Conservation (phyloP, 2,329 filamentous ascomycete species). For the Scopulariopsis brevicaulis region DNA sequence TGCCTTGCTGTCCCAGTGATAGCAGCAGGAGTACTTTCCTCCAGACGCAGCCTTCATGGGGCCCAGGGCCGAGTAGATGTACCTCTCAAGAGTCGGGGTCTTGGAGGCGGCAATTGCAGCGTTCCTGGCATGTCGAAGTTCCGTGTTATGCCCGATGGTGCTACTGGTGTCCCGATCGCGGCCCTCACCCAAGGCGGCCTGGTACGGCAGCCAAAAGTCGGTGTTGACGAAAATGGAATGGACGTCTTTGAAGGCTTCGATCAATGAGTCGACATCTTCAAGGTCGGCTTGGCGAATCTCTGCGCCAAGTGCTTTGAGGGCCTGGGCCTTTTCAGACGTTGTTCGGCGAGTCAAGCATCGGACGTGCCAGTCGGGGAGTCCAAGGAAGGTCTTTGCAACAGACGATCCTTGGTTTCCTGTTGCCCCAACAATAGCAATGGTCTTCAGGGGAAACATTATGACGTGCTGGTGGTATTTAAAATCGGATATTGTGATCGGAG, state of each 20-base stretch:
- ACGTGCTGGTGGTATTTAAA: not conserved
- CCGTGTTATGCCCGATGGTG: constrained; percentile 32
- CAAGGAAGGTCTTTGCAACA: constrained; percentile 29
- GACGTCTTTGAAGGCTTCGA: constrained; percentile 29
- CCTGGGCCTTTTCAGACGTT: constrained; percentile 23
- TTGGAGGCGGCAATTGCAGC: constrained; percentile 36
- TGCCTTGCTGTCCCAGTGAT: constrained; percentile 42
- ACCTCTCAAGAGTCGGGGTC: constrained; percentile 29
- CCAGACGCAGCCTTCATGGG: constrained; percentile 31
- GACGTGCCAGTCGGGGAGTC: constrained; percentile 23
- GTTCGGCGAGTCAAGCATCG: constrained; percentile 31
- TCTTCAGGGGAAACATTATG: constrained; percentile 11
- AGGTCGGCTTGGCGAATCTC: constrained; percentile 33
- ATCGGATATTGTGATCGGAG: not conserved
- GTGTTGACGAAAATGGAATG: constrained; percentile 42
- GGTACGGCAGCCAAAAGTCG: constrained; percentile 42
- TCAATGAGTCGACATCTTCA: constrained; percentile 25
- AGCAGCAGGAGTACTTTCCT: constrained; percentile 33
- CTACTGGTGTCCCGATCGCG: constrained; percentile 25
- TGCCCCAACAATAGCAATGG: constrained; percentile 30
- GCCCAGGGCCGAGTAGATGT: constrained; percentile 39
- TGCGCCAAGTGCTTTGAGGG: constrained; percentile 24
- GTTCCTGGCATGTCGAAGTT: constrained; percentile 39
- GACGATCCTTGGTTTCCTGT: constrained; percentile 36
- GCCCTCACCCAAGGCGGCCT: constrained; percentile 25